Evolutionary conservation across 2,329 filamentous ascomycete species (phyloP), one percentile per base, ranked within the genome.

Genomic region (Monilinia fructigena): DNA sequence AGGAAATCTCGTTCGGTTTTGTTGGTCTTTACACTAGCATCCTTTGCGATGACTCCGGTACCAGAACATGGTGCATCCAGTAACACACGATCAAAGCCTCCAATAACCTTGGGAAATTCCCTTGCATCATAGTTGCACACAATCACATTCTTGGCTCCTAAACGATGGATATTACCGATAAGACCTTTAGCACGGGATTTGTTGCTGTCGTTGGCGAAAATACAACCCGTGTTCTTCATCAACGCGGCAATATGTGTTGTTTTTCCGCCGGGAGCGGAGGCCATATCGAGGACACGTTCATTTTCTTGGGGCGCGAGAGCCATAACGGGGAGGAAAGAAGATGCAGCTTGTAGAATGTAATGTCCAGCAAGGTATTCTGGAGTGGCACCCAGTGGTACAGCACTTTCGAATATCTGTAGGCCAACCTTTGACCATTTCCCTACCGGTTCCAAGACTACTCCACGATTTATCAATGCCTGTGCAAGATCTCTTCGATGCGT

Each of bases 371-470:
- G 86, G 78, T 99, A 99, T 79, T 99, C 95, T 12, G 95, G 95
- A 0, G 95, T 99, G 38, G 95, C 95, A 84, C 93, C 93, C 1
- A 97, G 85, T 62, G 74, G 75, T 0, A 91, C 88, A 65, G 88
- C 89, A 67, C 90, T 91, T 79, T 99, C 95, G 77, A 99, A 99
- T 68, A 99, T 87, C 78, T 99, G 95, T 52, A 99, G 85, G 58
- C 95, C 95, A 70, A 99, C 93, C 81, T 99, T 99, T 72, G 91
- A 95, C 95, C 95, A 99, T 79, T 98, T 98, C 69, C 95, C 95
- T 23, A 99, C 92, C 2, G 95, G 95, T 79, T 99, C 94, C 50
- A 99, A 86, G 18, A 93, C 96, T 59, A 99, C 95, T 70, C 95
- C 95, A 70, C 94, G 91, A 81, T 97, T 97, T 83, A 97, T 97